Base-by-base conservation (phyloP, 208 protist genomes). In the Novymonas esmeraldas region DNA sequence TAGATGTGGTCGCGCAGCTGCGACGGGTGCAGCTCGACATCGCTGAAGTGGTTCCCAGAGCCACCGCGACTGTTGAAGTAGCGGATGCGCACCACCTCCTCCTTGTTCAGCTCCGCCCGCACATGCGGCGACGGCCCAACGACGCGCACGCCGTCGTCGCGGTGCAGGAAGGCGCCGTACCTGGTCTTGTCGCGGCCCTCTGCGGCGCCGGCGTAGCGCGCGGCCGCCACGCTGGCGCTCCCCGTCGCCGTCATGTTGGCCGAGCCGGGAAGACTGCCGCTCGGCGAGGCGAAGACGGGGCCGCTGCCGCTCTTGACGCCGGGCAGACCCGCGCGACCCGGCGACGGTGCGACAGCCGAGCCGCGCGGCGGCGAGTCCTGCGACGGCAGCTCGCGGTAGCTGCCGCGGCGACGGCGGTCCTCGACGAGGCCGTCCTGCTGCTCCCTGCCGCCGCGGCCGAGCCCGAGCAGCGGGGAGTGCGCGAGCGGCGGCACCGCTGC, bases 51-150 rank as follows among this genome's bases (percentile, higher is more conserved):
- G 5, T 75, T 67, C 42, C 81, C 82, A 7, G 63, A 44, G 33
- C 65, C 72, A 18, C 90, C 90, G 34, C 87, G 87, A 61, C 90
- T 90, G 72, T 95, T 95, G 56, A 90, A 95, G 82, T 90, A 95
- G 31, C 65, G 69, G 0, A 95, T 74, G 36, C 73, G 57, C 50
- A 95, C 90, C 16, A 85, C 73, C 26, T 90, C 50, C 26, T 74
- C 68, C n/a, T 71, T 70, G 18, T 75, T 62, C 48, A 91, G 75
- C 42, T 59, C 55, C 54, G 72, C 48, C 18, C 60, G 62, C 11
- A 61, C 42, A n/a, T 42, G 56, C 42, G 28, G 41, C 48, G 64
- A 13, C 2, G 62, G 13, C 7, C 4, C 38, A 38, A 64, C 69
- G 22, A 49, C 55, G 14, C 54, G 61, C 3, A 51, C 51, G 13